Evolutionary conservation across 257 asterid species (phyloP).

Genomic region (Solanum chilense): DNA sequence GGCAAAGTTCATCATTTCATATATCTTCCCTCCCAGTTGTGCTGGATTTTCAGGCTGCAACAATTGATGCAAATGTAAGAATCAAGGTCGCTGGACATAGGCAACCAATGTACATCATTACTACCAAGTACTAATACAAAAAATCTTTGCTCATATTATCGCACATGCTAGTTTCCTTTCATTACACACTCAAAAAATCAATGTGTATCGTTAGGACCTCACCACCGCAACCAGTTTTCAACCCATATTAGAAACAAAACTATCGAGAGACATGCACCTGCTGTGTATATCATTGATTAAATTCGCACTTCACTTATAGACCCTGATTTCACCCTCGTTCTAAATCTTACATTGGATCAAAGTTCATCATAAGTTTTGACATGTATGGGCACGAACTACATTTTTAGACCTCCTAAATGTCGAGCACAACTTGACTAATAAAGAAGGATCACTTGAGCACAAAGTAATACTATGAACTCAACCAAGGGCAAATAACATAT

Average conservation of each 20-base stretch:
- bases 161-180: neutral
- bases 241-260: neutral
- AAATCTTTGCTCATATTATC: neutral
- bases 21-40: conserved; percentile 87
- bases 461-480: neutral
- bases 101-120: neutral
- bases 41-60: conserved; percentile 95
- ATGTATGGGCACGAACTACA: neutral
- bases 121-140: too few relatives aligned
- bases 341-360: neutral
- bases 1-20: conserved; percentile 93
- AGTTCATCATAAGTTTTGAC: neutral
- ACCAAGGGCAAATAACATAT: neutral
- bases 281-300: neutral
- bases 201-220: neutral
- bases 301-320: neutral
- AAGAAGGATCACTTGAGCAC: neutral
- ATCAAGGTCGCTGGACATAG: neutral
- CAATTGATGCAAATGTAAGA: neutral
- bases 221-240: neutral
- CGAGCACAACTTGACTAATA: neutral
- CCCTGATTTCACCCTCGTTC: neutral
- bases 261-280: neutral
- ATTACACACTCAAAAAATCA: neutral
- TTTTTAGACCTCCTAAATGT: neutral